Percentiles rank a stretch among this genome's conserved stretches.
Conservation (phyloP, 2,329 filamentous ascomycete genomes). For the Paraphaeosphaeria sporulosa region DNA sequence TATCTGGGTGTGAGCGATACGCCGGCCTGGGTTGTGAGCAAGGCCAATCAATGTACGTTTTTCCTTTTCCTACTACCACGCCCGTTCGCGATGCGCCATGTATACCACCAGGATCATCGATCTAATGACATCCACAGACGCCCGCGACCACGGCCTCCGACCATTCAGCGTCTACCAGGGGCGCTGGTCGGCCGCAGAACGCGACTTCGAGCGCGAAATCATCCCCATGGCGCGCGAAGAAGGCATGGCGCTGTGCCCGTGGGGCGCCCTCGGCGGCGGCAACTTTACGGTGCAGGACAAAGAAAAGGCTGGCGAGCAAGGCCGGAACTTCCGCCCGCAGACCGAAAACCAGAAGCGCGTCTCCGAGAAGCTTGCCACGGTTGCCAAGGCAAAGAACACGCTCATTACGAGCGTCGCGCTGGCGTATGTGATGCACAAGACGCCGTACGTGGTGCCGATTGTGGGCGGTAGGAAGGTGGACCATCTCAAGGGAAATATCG, state of each 20-base stretch:
- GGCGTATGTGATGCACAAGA: conserved; percentile 76
- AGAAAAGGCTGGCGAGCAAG: conserved; percentile 39
- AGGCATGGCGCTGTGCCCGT: conserved; percentile 68
- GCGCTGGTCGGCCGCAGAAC: conserved; percentile 65
- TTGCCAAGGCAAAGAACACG: conserved; percentile 64
- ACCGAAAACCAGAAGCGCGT: conserved; percentile 60
- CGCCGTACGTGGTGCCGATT: conserved; percentile 77
- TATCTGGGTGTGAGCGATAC: conserved; percentile 51
- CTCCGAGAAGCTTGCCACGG: conserved; percentile 65
- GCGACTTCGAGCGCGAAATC: conserved; percentile 75
- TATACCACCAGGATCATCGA: conserved; percentile 9
- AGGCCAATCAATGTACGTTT: conserved; percentile 54
- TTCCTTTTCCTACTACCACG: neutral
- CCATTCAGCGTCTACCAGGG: conserved; percentile 76
- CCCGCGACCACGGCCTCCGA: conserved; percentile 72
- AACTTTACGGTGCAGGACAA: conserved; percentile 49
- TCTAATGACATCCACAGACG: conserved; percentile 53
- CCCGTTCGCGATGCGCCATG: neutral
- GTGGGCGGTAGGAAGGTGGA: conserved; percentile 76
- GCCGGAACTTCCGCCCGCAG: conserved; percentile 47
- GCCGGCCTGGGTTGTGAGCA: conserved; percentile 54
- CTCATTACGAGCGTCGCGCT: conserved; percentile 68
- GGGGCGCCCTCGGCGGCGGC: conserved; percentile 61
- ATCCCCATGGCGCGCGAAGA: conserved; percentile 70
- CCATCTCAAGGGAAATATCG: conserved; percentile 71